Base-by-base conservation (phyloP, 2,329 filamentous ascomycete genomes). In the Colletotrichum spinosum region DNA sequence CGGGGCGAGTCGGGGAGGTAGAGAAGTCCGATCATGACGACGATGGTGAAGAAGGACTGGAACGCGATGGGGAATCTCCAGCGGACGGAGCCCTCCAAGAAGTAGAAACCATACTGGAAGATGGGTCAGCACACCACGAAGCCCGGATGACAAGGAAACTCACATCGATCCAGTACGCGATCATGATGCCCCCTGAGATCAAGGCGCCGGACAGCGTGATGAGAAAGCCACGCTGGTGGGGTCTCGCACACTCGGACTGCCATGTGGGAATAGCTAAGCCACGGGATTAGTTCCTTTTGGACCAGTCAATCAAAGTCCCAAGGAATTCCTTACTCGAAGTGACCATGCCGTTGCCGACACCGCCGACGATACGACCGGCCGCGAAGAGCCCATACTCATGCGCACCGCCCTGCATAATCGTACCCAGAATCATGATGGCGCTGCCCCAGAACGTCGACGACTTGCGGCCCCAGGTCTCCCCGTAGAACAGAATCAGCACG, bases 41-140 rank as follows among this genome's bases (percentile, higher is more conserved):
- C 60, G 56, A 73, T 54, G 17, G 72, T 73, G 46, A 74, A 74
- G 65, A 74, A 72, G 13, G 70, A 72, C 60, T 74, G 72, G 60
- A 76, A 74, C 6, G 72, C 70, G 33, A 77, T 69, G 12, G 75
- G 75, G 62, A 76, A 76, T 0, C 75, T 73, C 75, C 75, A 77
- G 35, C 72, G 71, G 39, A 77, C 66, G 11, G 70, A 66, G 0
- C 73, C 74, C 15, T 73, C 68, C 42, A 75, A 62, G 60, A 74
- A 75, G 49, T 72, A 75, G 39, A 76, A 72, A 33, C 74, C 74
- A 48, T 72, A 74, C 52, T 60, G n/a, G 11, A 17, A 45, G n/a
- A 5, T 45, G 15, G 7, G 25, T 45, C 10, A 9, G n/a, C 11
- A 15, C 17, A 15, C 3, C 13, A 15, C 10, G n/a, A 17, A 11